phyloP scores from a whole-genome alignment of 768 basidiomycete species.

The Leucocoprinus sp. region DNA sequence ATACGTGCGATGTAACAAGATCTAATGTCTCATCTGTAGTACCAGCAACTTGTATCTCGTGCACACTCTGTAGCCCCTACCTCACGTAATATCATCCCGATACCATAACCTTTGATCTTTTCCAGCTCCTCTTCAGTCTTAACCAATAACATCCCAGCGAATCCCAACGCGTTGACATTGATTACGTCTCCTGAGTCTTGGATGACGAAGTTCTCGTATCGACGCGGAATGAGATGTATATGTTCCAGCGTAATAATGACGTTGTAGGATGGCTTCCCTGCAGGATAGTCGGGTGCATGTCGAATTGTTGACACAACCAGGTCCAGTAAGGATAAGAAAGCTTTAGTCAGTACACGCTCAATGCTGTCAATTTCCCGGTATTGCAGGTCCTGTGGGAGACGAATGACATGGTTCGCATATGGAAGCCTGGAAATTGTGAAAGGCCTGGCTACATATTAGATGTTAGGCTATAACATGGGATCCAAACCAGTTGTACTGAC shows the following conservation, averaged over 20 bases:
- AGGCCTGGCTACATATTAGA: slow-evolving; percentile 50
- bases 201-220: slow-evolving; percentile 48
- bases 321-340: slow-evolving; percentile 71
- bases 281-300: slow-evolving; percentile 52
- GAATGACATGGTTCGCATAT: slow-evolving; percentile 75
- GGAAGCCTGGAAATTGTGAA: slow-evolving; percentile 61
- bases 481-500: slow-evolving; percentile 23
- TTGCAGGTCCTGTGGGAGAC: slow-evolving; percentile 40
- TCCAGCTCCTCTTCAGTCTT: slow-evolving; percentile 74
- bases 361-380: slow-evolving; percentile 35
- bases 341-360: slow-evolving; percentile 41
- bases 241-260: slow-evolving; percentile 76
- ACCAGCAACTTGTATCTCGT: slow-evolving; percentile 55
- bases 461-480: slow-evolving; percentile 2
- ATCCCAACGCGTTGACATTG: slow-evolving; percentile 81
- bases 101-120: slow-evolving; percentile 53
- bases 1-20: neutral
- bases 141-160: slow-evolving; percentile 83
- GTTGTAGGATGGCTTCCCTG: slow-evolving; percentile 73
- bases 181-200: slow-evolving; percentile 47
- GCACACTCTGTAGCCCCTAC: slow-evolving; percentile 63
- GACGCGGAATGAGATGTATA: slow-evolving; percentile 79
- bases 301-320: slow-evolving; percentile 67
- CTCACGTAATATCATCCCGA: slow-evolving; percentile 51
- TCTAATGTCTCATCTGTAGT: slow-evolving; percentile 19